A percentile compares a stretch with the other conserved stretches of the same genome.
Conservation (phyloP, 2,329 filamentous ascomycete genomes). For the Helotiales sp. region DNA sequence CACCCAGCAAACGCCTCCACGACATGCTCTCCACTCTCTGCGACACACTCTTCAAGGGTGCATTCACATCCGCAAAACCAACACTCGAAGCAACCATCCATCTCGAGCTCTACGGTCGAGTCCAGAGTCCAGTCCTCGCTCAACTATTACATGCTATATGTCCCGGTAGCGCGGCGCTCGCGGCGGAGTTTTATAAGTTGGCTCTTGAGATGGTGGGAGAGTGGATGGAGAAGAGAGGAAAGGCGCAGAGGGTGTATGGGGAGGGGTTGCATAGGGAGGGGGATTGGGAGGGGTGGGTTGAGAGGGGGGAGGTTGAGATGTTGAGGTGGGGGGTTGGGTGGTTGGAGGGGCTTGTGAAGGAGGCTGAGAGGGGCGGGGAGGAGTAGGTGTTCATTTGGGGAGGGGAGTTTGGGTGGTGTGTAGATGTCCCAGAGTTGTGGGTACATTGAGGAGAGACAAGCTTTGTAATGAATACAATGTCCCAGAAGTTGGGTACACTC, state of each 20-base stretch:
- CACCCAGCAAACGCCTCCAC: not conserved
- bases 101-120: not conserved
- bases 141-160: not conserved
- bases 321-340: no score
- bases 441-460: no score
- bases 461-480: no score
- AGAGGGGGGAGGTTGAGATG: no score
- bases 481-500: no score
- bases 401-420: no score
- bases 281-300: no score
- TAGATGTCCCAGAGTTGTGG: no score
- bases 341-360: no score
- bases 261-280: not conserved
- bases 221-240: not conserved
- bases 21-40: not conserved
- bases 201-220: not conserved
- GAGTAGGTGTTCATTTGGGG: no score
- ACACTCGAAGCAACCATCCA: not conserved
- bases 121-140: not conserved
- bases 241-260: not conserved
- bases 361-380: no score
- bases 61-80: not conserved
- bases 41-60: not conserved
- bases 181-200: not conserved
- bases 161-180: not conserved